These are phyloP conservation scores for Karstenula rhodostoma DNA, from an alignment of 2,329 filamentous ascomycete species.

Conservation along the genomic window DNA sequence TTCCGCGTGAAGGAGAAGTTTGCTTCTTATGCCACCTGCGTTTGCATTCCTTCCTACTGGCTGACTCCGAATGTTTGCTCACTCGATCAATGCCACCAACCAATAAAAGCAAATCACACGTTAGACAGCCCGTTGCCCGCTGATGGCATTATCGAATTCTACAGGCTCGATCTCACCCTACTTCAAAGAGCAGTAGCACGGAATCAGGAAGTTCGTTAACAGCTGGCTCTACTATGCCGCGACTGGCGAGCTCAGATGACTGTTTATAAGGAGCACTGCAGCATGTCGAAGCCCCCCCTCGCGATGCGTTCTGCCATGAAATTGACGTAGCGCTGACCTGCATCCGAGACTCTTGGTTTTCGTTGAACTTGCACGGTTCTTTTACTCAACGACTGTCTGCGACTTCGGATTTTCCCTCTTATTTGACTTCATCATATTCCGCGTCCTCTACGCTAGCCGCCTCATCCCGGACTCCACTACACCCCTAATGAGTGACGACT, in stretches of 20 bases:
- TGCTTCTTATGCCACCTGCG: slow-evolving; percentile 3
- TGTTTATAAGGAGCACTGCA: slow-evolving; percentile 7
- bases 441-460: not conserved
- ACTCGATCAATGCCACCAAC: not conserved
- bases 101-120: not conserved
- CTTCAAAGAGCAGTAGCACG: not conserved
- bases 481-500: not conserved
- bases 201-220: not conserved
- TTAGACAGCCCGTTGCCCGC: not conserved
- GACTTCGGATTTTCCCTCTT: not conserved
- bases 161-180: not conserved
- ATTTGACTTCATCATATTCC: slow-evolving; percentile 12
- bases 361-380: slow-evolving; percentile 17
- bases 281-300: slow-evolving; percentile 5
- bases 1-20: not conserved
- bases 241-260: not conserved
- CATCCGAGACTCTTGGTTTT: slow-evolving; percentile 9
- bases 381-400: slow-evolving; percentile 11
- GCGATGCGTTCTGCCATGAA: slow-evolving; percentile 14
- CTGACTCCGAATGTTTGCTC: not conserved
- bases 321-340: slow-evolving; percentile 18
- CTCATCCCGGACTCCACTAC: not conserved
- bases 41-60: not conserved
- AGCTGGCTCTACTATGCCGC: slow-evolving; percentile 1
- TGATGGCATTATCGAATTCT: not conserved